Evolutionary conservation across 495 filamentous ascomycete genomes (phyloP).

Genomic region (Xylaria nigripes): DNA sequence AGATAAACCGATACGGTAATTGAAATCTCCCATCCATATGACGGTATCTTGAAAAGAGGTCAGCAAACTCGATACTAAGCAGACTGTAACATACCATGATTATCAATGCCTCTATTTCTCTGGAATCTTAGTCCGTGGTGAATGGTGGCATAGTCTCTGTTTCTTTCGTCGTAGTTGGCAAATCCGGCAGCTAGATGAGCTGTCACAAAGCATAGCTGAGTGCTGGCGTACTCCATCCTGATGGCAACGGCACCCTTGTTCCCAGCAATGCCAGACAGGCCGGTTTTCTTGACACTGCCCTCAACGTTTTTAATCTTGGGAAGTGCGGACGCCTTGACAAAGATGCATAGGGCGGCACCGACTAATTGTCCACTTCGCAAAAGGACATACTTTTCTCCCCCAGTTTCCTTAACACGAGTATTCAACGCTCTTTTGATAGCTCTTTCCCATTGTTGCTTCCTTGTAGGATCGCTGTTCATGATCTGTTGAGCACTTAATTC

Average conservation of each 20-base stretch:
- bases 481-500: conserved; percentile 95
- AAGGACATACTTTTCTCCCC: conserved; percentile 73
- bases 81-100: conserved; percentile 52
- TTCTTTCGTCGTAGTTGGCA: conserved; percentile 93
- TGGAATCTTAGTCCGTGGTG: conserved; percentile 82
- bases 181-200: conserved; percentile 96
- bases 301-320: conserved; percentile 90
- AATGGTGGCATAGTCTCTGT: conserved; percentile 87
- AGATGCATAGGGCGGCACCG: conserved; percentile 84
- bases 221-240: conserved; percentile 89
- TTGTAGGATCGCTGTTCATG: conserved; percentile 91
- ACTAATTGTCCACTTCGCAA: conserved; percentile 91
- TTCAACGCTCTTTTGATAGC: conserved; percentile 76
- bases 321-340: conserved; percentile 69
- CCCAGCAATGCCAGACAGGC: conserved; percentile 92
- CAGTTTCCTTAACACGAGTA: conserved; percentile 47
- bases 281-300: conserved; percentile 93
- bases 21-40: conserved; percentile 99
- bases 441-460: conserved; percentile 77
- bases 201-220: conserved; percentile 89
- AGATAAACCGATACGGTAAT: conserved; percentile 86
- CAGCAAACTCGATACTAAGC: neutral
- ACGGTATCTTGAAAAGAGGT: conserved; percentile 50
- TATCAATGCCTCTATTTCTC: conserved; percentile 76
- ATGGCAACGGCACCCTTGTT: conserved; percentile 99